Percentiles rank a stretch among this genome's conserved stretches.
Conservation (phyloP, 2,329 filamentous ascomycete species). For the Ceratocystis alfenasii region DNA sequence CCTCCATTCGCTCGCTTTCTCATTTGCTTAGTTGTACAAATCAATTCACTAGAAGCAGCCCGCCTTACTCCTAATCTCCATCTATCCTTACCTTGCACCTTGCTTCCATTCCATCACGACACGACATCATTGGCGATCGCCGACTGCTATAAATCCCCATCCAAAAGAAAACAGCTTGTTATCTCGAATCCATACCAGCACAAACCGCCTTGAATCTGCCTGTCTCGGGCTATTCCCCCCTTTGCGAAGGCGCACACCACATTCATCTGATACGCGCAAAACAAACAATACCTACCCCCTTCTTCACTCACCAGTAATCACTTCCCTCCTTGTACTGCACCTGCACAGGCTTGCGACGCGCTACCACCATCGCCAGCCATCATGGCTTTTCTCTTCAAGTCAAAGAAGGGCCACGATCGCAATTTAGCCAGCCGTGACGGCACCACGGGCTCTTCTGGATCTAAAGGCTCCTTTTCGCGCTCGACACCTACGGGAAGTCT, state of each 20-base stretch:
- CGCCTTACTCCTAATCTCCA: not conserved
- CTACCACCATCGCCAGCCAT: constrained; percentile 21
- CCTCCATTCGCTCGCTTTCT: not conserved
- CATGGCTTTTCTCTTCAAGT: constrained; percentile 77
- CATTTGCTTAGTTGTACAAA: not conserved
- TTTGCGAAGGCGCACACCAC: not conserved
- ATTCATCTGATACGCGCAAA: constrained; percentile 2
- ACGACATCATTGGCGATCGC: not conserved
- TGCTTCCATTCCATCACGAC: not conserved
- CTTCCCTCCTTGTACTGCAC: not conserved
- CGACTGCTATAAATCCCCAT: not conserved
- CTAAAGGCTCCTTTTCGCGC: constrained; percentile 42
- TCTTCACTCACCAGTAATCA: not conserved
- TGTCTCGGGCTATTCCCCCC: not conserved
- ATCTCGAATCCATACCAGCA: not conserved
- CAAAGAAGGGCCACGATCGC: constrained; percentile 62
- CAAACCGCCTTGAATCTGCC: not conserved
- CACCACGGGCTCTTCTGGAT: constrained; percentile 21
- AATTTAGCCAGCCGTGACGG: constrained; percentile 42
- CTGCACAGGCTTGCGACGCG: constrained; percentile 11
- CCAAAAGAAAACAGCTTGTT: not conserved
- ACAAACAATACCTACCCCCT: not conserved
- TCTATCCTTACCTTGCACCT: not conserved
- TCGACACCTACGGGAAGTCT: constrained; percentile 68
- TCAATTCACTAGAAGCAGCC: not conserved